Evolutionary conservation across 1,139 yeast genomes (phyloP), one percentile per base, ranked within the genome.

Genomic region (Nakaseomyces delphensis): DNA sequence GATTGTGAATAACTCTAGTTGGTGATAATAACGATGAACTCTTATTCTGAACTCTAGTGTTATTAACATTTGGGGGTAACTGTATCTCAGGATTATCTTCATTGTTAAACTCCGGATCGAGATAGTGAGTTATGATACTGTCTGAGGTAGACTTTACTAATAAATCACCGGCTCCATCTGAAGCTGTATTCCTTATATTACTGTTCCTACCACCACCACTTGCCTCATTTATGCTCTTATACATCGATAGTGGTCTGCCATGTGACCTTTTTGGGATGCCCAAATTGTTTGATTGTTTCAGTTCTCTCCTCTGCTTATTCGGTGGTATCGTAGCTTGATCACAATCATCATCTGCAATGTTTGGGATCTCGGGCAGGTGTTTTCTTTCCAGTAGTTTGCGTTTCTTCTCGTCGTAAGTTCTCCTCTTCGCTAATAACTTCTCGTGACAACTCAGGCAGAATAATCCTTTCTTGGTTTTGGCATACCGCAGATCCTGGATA

Each of bases 401-500:
- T 48, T 65, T 64, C 56, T 60, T 61, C 50, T 64, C 91, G 39
- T 60, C 61, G 39, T 59, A 53, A 13, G 48, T 40, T 43, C 59
- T 60, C 36, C 60, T 46, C 45, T 59, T 60, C 6, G 56, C 56
- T 62, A 91, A 68, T 46, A 91, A 67, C 55, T 82, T 78, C 57
- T 86, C 93, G 63, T 91, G 97, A 60, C 98, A 91, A 31, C 74
- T 72, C 85, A 91, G 84, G 66, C 98, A 91, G 59, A 89, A 91
- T 29, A 91, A 68, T 0, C 98, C 98, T 57, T 84, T 89, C 37
- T 93, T 81, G 0, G 98, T 91, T 57, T 95, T 73, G 19, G 98
- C 98, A 58, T 91, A 93, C 49, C 89, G 71, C 53, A 89, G 68
- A 63, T 91, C 96, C 56, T 85, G 95, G 48, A 91, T 91, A 51